Evolutionary conservation across 2,329 filamentous ascomycete genomes (phyloP).

Genomic region (Lasiodiplodia sp.): DNA sequence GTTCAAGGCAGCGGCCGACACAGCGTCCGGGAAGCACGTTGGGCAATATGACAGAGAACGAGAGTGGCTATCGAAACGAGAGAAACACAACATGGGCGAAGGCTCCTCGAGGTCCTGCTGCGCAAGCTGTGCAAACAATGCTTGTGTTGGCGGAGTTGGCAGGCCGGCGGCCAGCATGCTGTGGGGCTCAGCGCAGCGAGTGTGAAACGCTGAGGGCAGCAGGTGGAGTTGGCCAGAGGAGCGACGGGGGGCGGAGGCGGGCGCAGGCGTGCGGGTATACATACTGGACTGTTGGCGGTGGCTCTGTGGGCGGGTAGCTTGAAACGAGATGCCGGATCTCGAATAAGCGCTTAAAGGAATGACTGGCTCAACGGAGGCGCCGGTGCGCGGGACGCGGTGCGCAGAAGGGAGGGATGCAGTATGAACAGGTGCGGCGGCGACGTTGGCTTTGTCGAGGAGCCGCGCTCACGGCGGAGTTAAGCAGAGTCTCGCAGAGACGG

Average conservation of each 20-base stretch:
- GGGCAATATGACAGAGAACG: conserved; percentile 29
- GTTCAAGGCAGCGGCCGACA: conserved; percentile 39
- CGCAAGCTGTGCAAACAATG: conserved; percentile 27
- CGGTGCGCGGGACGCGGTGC: conserved; percentile 39
- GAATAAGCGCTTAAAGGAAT: conserved; percentile 49
- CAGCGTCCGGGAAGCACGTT: conserved; percentile 31
- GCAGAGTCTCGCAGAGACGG: conserved; percentile 33
- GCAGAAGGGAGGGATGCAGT: conserved; percentile 29
- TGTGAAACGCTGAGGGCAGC: conserved; percentile 28
- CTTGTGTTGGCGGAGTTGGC: conserved; percentile 22
- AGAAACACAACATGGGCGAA: conserved; percentile 5
- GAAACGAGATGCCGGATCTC: conserved; percentile 54
- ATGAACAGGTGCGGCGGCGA: conserved; percentile 16
- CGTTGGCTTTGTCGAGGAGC: conserved; percentile 14
- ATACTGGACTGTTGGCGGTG: conserved; percentile 38
- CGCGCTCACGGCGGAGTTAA: conserved; percentile 25
- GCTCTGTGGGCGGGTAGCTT: conserved; percentile 38
- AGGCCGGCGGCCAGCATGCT: conserved; percentile 26
- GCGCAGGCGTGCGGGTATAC: conserved; percentile 34
- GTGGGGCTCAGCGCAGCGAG: conserved; percentile 25
- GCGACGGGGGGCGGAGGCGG: conserved; percentile 4
- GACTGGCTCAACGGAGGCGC: conserved; percentile 37
- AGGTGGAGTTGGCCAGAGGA: conserved; percentile 17
- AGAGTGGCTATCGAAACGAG: conserved; percentile 23
- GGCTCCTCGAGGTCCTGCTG: conserved; percentile 1